A percentile compares a stretch with the other conserved stretches of the same genome.
These are phyloP conservation scores for Entomophthora muscae DNA, from an alignment of 371 early-diverging fungal genomes.

Conservation along the genomic window DNA sequence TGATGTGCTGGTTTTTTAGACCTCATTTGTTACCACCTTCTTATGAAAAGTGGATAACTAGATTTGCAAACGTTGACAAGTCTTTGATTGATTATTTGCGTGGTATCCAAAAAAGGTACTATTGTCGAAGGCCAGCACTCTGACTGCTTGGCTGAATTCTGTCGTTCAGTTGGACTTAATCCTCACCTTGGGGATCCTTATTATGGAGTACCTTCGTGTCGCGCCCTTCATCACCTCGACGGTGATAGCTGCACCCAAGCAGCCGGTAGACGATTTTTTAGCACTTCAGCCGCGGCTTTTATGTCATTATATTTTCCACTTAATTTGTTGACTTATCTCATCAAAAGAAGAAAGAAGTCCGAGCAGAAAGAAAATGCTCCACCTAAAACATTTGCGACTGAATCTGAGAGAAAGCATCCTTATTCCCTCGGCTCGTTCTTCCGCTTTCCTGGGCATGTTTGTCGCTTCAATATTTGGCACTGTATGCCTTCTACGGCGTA, in stretches of 20 bases:
- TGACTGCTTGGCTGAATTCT: not conserved
- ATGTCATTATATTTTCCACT: not conserved
- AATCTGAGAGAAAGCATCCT: not conserved
- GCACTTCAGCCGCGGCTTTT: not conserved
- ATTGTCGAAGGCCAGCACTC: conserved; percentile 2
- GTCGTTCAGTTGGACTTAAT: not conserved
- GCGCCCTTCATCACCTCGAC: not conserved
- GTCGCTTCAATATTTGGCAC: not conserved
- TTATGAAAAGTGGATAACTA: not conserved
- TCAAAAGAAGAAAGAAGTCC: not conserved
- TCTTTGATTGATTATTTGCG: not conserved
- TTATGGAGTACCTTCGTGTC: not conserved
- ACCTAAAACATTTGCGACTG: not conserved
- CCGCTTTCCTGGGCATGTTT: conserved; percentile 3
- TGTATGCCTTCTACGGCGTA: not conserved
- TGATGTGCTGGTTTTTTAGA: not conserved
- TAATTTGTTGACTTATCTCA: not conserved
- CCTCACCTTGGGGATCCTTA: not conserved
- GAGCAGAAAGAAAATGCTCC: not conserved
- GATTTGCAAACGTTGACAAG: not conserved
- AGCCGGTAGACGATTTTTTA: not conserved
- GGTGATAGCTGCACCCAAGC: not conserved
- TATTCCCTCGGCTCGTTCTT: not conserved
- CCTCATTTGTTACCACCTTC: not conserved
- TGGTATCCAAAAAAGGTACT: not conserved